A percentile compares a stretch with the other conserved stretches of the same genome.
Conservation (phyloP, 2,329 filamentous ascomycete species). For the Sarocladiaceae sp. region DNA sequence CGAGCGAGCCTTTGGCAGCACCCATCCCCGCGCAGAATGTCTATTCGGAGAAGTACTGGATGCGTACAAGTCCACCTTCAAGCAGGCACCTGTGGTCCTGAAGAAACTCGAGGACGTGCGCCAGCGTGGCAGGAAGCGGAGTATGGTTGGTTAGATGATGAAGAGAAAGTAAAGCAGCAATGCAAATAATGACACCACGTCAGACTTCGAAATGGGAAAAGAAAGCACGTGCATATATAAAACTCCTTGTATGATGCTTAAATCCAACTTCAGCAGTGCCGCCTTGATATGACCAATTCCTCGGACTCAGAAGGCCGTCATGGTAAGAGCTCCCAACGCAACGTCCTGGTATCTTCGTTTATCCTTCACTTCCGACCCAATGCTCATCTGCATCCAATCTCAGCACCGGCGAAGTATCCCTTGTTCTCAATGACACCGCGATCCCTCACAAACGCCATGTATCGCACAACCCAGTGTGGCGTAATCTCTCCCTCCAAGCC, state of each 20-base stretch:
- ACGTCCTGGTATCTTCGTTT: no score
- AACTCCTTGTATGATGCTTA: conserved; percentile 9
- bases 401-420: conserved; percentile 89
- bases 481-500: conserved; percentile 73
- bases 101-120: conserved; percentile 87
- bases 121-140: conserved; percentile 91
- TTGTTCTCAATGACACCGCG: conserved; percentile 97
- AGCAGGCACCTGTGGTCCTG: conserved; percentile 69
- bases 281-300: no score
- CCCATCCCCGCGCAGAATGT: conserved; percentile 79
- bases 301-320: no score
- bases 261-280: neutral
- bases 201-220: conserved; percentile 5
- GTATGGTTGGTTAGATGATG: conserved; percentile 74
- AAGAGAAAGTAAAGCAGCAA: neutral
- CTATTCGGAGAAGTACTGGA: conserved; percentile 71
- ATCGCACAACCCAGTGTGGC: conserved; percentile 95
- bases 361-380: neutral
- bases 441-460: conserved; percentile 91
- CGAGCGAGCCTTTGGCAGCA: conserved; percentile 90
- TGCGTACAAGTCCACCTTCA: conserved; percentile 71
- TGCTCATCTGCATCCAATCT: conserved; percentile 46
- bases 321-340: no score
- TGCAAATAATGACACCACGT: neutral
- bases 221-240: conserved; percentile 6